Evolutionary conservation across 2,329 filamentous ascomycete species (phyloP).

Genomic region (Daldinia sp.): DNA sequence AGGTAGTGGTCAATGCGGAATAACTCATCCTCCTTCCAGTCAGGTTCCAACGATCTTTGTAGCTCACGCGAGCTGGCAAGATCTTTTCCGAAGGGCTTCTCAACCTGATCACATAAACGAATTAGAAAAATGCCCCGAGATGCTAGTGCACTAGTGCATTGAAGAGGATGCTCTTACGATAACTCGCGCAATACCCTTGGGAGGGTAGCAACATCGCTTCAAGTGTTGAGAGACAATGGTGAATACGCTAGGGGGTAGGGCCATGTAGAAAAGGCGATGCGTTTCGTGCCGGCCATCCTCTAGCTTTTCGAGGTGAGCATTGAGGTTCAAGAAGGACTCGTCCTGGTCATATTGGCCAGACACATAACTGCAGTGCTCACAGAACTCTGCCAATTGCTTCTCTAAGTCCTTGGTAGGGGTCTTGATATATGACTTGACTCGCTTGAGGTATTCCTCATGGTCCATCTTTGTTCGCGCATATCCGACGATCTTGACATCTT

Average conservation of each 20-base stretch:
- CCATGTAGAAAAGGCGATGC: conserved; percentile 99
- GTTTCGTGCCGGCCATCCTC: conserved; percentile 86
- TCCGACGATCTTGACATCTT: conserved; percentile 96
- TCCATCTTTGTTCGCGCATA: conserved; percentile 99
- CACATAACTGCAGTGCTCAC: conserved; percentile 88
- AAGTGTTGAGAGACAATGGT: conserved; percentile 97
- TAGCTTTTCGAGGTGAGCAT: conserved; percentile 85
- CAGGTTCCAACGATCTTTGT: conserved; percentile 92
- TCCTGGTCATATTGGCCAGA: conserved; percentile 99
- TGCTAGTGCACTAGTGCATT: too few relatives aligned
- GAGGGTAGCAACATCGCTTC: conserved; percentile 97
- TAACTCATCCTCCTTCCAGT: conserved; percentile 99
- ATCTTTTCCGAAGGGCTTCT: conserved; percentile 99
- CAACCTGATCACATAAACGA: conserved; percentile 70
- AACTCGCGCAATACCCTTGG: conserved; percentile 89
- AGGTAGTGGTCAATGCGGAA: conserved; percentile 99
- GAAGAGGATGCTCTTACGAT: conserved; percentile 73
- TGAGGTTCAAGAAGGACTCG: conserved; percentile 88
- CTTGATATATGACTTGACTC: conserved; percentile 98
- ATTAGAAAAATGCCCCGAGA: conserved; percentile 18
- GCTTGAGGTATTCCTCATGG: conserved; percentile 91
- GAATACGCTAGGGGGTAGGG: conserved; percentile 96
- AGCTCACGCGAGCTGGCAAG: conserved; percentile 92
- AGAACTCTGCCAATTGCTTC: conserved; percentile 93
- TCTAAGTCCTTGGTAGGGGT: conserved; percentile 97